Percentiles rank a stretch among this genome's conserved stretches.
These are phyloP conservation scores for Botrytis tulipae DNA, from an alignment of 2,329 filamentous ascomycete genomes.

Conservation along the genomic window DNA sequence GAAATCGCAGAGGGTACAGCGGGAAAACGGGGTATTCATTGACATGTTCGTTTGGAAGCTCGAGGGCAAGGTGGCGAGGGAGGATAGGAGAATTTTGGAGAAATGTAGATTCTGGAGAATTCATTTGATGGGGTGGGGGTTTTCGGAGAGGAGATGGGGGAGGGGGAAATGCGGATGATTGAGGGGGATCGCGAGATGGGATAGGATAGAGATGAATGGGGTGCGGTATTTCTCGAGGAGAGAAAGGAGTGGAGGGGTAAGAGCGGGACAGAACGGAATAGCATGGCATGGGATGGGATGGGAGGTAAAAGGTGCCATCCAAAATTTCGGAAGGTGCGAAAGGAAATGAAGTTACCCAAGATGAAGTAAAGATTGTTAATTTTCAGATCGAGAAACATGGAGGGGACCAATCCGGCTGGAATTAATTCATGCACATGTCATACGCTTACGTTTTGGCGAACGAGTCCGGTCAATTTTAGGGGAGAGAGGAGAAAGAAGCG, in stretches of 20 bases:
- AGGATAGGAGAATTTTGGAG: neutral
- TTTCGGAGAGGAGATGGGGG: neutral
- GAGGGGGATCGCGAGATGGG: neutral
- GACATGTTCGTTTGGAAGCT: neutral
- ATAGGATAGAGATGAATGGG: neutral
- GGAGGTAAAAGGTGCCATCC: neutral
- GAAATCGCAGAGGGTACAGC: neutral
- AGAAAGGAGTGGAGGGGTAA: neutral
- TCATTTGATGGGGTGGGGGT: neutral
- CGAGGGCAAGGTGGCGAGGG: neutral
- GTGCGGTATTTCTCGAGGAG: too few relatives aligned
- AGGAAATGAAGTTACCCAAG: neutral
- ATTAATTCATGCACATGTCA: neutral
- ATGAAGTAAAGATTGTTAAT: neutral
- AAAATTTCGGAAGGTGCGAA: neutral
- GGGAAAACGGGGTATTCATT: neutral
- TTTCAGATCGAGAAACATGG: neutral
- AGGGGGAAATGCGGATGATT: neutral
- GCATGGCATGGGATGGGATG: neutral
- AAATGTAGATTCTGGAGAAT: neutral
- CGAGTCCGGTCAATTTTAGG: neutral
- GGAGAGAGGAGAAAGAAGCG: neutral
- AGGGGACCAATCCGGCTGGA: neutral
- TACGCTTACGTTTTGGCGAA: neutral
- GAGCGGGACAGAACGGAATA: neutral